Evolutionary conservation across 495 filamentous ascomycete species (phyloP).

Genomic region (Venustampulla echinocandica): DNA sequence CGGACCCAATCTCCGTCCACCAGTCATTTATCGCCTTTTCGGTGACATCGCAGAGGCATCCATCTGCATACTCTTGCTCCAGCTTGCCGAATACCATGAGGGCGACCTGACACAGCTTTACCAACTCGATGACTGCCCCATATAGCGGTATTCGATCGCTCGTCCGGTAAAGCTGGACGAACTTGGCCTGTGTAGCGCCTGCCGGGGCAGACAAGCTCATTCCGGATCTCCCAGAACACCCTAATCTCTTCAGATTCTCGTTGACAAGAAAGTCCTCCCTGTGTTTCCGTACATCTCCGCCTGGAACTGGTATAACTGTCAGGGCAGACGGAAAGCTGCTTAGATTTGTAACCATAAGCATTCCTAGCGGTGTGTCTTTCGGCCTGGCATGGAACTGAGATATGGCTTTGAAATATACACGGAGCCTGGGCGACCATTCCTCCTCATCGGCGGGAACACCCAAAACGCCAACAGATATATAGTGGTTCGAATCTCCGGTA

Average conservation of each 20-base stretch:
- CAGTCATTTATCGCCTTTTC: conserved; percentile 86
- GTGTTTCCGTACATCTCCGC: conserved; percentile 74
- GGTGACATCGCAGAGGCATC: conserved; percentile 85
- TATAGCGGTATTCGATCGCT: conserved; percentile 71
- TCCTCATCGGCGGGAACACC: conserved; percentile 75
- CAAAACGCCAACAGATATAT: conserved; percentile 69
- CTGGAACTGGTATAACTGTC: conserved; percentile 80
- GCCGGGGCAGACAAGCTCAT: conserved; percentile 69
- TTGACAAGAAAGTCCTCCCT: conserved; percentile 87
- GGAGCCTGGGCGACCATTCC: conserved; percentile 68
- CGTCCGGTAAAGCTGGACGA: conserved; percentile 80
- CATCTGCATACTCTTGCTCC: conserved; percentile 83
- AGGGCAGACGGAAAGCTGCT: conserved; percentile 81
- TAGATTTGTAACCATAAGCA: conserved; percentile 88
- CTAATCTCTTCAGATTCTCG: conserved; percentile 84
- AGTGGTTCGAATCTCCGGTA: conserved; percentile 77
- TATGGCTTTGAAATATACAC: conserved; percentile 79
- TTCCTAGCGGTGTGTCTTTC: conserved; percentile 75
- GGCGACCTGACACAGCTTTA: conserved; percentile 87
- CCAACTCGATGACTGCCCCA: conserved; percentile 73
- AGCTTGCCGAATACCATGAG: conserved; percentile 82
- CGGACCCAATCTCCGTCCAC: conserved; percentile 91
- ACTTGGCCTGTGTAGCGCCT: conserved; percentile 79
- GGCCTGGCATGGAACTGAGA: conserved; percentile 73
- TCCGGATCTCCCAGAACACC: conserved; percentile 83